Evolutionary conservation across 2,329 filamentous ascomycete genomes (phyloP), one percentile per base, ranked within the genome.

Genomic region (Ophidiomyces ophidiicola): DNA sequence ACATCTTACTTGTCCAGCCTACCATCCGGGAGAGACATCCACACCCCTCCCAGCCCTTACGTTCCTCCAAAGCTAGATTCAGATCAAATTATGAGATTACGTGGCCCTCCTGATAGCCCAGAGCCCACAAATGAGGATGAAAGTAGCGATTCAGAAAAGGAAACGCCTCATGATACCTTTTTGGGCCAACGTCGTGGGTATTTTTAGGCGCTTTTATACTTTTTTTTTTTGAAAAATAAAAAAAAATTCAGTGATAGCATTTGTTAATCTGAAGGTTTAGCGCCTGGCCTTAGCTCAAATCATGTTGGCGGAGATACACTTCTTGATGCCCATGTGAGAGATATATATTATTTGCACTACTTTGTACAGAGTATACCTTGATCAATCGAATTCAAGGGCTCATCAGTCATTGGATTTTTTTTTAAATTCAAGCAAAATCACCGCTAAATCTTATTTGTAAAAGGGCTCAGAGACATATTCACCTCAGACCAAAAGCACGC

Each of bases 1-100:
- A 78, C 78, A 10, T 73, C 81, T 0, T 64, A 94, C 6, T 61
- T 93, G 3, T 72, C 82, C 5, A 78, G 76, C 44, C 81, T 96
- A 65, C 88, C 90, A 0, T 88, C 82, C 1, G 88, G 88, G 1
- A 75, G 88, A 46, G 87, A 94, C 52, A 85, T 94, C 38, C 81
- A 92, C 42, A 47, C 57, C 47, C 71, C 68, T 0, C 65, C 84
- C 24, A 79, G 78, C 51, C 68, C 75, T 1, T 94, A 78, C 50
- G 66, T 71, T 5, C 72, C 76, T 0, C 80, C 81, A 0, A 57
- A 62, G 1, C 61, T 94, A 7, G 80, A 81, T 30, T 66, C 70
- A 7, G 71, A 78, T 19, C 64, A 72, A 0, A 62, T 96, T 7
- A 73, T 34, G 2, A 36, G 39, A 10, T 38, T 48, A 39, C 41